Percentiles rank a stretch among this genome's conserved stretches.
These are phyloP conservation scores for Sclerotinia trifoliorum DNA, from an alignment of 2,329 filamentous ascomycete genomes.

Conservation along the genomic window DNA sequence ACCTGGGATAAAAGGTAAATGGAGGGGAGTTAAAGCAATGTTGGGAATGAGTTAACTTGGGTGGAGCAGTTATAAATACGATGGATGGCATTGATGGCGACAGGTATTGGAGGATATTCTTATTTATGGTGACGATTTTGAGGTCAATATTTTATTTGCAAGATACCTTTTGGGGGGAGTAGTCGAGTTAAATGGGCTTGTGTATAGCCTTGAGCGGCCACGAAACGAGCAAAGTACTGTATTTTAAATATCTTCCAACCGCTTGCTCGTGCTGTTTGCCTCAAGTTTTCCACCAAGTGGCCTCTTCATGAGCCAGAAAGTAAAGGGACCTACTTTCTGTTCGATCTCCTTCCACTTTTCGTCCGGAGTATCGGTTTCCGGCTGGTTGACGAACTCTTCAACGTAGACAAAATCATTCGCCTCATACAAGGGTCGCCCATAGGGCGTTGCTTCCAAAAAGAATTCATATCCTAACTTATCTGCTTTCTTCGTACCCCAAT, in stretches of 20 bases:
- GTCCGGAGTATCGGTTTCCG: slow-evolving; percentile 17
- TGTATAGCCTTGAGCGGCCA: not conserved
- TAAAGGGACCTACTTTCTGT: slow-evolving; percentile 21
- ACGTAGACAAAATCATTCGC: slow-evolving; percentile 17
- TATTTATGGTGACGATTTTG: not conserved
- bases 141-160: not conserved
- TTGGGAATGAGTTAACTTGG: slow-evolving; percentile 28
- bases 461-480: slow-evolving; percentile 15
- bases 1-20: slow-evolving; percentile 36
- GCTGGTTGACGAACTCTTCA: slow-evolving; percentile 21
- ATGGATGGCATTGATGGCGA: not conserved
- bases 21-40: slow-evolving; percentile 38
- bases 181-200: not conserved
- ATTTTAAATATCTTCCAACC: not conserved
- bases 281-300: not conserved
- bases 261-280: not conserved
- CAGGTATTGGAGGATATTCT: not conserved
- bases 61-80: not conserved
- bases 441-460: slow-evolving; percentile 20
- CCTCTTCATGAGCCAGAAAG: slow-evolving; percentile 23
- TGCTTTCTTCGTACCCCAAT: slow-evolving; percentile 20
- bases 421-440: slow-evolving; percentile 20
- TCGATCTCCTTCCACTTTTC: slow-evolving; percentile 23
- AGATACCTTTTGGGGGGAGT: not conserved
- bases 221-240: not conserved